Evolutionary conservation across 345 rosid genomes (phyloP), one percentile per base, ranked within the genome.

Genomic region (Nasturtium officinale): DNA sequence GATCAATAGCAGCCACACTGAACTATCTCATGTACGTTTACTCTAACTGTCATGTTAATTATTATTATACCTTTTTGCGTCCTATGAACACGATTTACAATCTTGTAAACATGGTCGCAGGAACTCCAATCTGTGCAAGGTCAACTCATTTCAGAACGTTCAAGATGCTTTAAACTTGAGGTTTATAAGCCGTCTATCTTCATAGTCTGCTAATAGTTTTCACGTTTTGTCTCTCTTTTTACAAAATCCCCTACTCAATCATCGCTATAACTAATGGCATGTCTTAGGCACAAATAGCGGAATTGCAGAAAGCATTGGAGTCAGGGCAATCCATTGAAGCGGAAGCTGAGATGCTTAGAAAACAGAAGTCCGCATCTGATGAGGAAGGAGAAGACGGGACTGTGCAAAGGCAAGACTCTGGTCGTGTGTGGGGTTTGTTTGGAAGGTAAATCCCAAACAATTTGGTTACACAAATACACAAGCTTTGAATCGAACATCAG

Each of bases 81-180:
- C 17, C 7, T 9, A 11, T 23, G 47, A 63, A 47, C 42, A 11
- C 5, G 7, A 25, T 35, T 62, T 7, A 55, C 68, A 42, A 50
- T 47, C 57, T 46, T 37, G 4, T 43, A 61, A 42, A 26, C 38
- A n/a, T 58, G 48, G 33, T 65, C 75, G 51, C 82, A 95, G 99
- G 97, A 95, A 83, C 90, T 91, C 58, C 87, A 84, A 30, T 95
- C 97, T 20, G 96, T 95, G 64, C 93, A 87, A 78, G 91, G 96
- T 78, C 98, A 91, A 81, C 87, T 90, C 58, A 79, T 78, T 51
- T 81, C 96, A 3, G 99, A 95, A 85, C 89, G 97, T 81, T 95
- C 98, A 79, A 87, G 99, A 90, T 95, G 97, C 90, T 90, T 89
- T 64, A 95, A 91, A 80, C 85, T 91, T 62, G 99, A 95, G 99